phyloP scores from a whole-genome alignment of 768 basidiomycete species.

The Cystobasidium onofrii region DNA sequence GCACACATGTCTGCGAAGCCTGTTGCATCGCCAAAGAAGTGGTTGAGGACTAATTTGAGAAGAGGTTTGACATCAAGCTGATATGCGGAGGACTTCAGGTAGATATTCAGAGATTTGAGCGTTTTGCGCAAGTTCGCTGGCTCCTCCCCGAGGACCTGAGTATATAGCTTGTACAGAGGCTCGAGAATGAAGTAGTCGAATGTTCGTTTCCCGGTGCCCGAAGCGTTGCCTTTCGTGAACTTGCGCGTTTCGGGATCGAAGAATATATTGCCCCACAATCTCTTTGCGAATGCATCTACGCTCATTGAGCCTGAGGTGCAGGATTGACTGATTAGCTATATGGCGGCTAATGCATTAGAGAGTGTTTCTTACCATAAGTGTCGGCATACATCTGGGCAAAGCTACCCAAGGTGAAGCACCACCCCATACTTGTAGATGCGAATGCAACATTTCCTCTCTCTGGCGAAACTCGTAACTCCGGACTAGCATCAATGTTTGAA shows the following conservation, averaged over 20 bases:
- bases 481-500: conserved; percentile 84
- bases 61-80: conserved; percentile 98
- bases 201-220: conserved; percentile 54
- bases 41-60: conserved; percentile 82
- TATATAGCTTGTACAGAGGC: conserved; percentile 94
- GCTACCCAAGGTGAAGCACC: conserved; percentile 89
- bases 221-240: conserved; percentile 79
- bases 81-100: conserved; percentile 83
- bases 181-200: conserved; percentile 96
- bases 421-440: conserved; percentile 91
- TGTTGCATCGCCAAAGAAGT: conserved; percentile 74
- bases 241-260: conserved; percentile 75
- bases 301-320: conserved; percentile 59
- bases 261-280: conserved; percentile 98
- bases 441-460: conserved; percentile 96
- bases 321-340: not conserved
- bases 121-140: conserved; percentile 78
- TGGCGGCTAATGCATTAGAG: too few species aligned
- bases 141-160: conserved; percentile 81
- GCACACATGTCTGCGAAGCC: conserved; percentile 89
- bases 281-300: conserved; percentile 71
- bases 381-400: conserved; percentile 96
- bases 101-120: conserved; percentile 65
- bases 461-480: conserved; percentile 77
- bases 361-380: conserved; percentile 75